Evolutionary conservation across 2,329 filamentous ascomycete genomes (phyloP), one percentile per base, ranked within the genome.

Genomic region (Daldinia sp.): DNA sequence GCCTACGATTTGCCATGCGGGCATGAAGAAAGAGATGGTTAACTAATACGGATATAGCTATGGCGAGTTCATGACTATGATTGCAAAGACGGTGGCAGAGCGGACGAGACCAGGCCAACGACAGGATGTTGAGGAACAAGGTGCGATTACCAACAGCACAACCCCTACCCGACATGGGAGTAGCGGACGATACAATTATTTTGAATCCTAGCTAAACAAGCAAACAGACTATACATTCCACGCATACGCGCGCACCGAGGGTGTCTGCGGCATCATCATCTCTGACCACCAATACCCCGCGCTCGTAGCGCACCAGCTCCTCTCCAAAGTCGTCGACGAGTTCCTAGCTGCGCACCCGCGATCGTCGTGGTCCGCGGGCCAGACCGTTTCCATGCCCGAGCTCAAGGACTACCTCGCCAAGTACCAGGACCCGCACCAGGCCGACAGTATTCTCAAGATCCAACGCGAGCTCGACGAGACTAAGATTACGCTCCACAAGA

Each of bases 381-480:
- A 80, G 59, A 80, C 78, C 56, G 79, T 92, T 53, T 74, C 82
- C 17, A 90, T 93, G 76, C 90, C 91, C 41, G 85, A 90, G 75
- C 84, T 98, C 58, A 89, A 92, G 77, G 90, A 93, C 39, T 96
- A 96, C 78, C 76, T 87, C 48, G 73, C 74, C 73, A 84, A 84
- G 73, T 96, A 93, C 80, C 92, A 97, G 81, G 91, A 97, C 77
- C 93, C 94, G 10, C 83, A 89, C 74, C 86, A 96, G 80, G 94
- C 93, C 69, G 93, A 96, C 80, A 94, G 90, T 79, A 96, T 98
- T 76, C 87, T 93, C 83, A 94, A 93, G 84, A 97, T 99, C 73
- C 94, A 98, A 79, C 91, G 93, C 80, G 93, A 99, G 81, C 84
- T 99, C 64, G 94, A 98, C 75, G 94, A 97, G 84, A 98, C 94